Evolutionary conservation across 192 early-diverging fungal genomes (phyloP).

Genomic region (Backusella macrospora): DNA sequence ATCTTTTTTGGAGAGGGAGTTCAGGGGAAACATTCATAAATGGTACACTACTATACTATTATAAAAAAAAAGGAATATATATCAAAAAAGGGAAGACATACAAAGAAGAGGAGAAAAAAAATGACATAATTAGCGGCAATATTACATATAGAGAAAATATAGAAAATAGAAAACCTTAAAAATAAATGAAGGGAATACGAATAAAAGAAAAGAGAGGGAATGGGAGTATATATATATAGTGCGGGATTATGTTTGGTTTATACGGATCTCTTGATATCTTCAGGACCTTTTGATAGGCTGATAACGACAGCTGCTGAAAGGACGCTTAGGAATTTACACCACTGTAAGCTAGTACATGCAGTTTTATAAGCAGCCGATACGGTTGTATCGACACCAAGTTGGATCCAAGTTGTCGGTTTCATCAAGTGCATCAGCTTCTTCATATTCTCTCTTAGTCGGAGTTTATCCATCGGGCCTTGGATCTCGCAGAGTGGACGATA

Average conservation of each 20-base stretch:
- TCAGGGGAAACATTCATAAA: conserved; percentile 18
- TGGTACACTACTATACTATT: background rate
- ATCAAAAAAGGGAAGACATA: background rate
- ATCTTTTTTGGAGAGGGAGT: background rate
- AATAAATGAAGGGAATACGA: background rate
- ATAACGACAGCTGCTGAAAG: conserved; percentile 24
- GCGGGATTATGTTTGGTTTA: background rate
- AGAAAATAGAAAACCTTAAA: background rate
- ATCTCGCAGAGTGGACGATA: conserved; percentile 14
- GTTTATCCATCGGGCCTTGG: background rate
- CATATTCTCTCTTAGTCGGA: background rate
- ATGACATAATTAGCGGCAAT: background rate
- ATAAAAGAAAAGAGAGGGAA: conserved; percentile 16
- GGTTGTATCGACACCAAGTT: background rate
- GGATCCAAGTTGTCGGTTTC: conserved; percentile 5
- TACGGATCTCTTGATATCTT: conserved; percentile 9
- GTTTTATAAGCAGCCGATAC: conserved; percentile 12
- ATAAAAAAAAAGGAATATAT: background rate
- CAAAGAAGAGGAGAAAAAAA: conserved; percentile 8
- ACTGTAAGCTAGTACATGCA: conserved; percentile 21
- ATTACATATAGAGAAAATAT: background rate
- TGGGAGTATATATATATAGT: background rate
- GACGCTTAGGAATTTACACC: conserved; percentile 37
- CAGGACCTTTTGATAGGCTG: conserved; percentile 29
- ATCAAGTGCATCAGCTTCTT: background rate